Evolutionary conservation across 768 basidiomycete species (phyloP).

Genomic region (Leucocoprinus birnbaumii): DNA sequence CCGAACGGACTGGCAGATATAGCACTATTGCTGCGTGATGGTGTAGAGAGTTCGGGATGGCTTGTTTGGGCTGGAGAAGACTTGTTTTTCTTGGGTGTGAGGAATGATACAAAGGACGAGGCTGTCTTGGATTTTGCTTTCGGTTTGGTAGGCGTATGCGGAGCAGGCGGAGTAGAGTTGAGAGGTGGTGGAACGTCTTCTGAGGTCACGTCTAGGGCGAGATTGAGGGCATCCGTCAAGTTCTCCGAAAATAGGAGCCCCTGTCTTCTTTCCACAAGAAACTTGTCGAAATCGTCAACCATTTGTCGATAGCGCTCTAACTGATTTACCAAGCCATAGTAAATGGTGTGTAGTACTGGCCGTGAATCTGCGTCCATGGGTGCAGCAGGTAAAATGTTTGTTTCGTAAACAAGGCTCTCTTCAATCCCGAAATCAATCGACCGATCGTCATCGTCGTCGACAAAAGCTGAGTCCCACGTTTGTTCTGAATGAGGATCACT

Average conservation of each 20-base stretch:
- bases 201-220: slow-evolving; percentile 62
- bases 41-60: slow-evolving; percentile 41
- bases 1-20: slow-evolving; percentile 76
- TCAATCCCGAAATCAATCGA: slow-evolving; percentile 79
- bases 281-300: slow-evolving; percentile 81
- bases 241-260: slow-evolving; percentile 92
- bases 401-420: slow-evolving; percentile 56
- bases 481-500: slow-evolving; percentile 29
- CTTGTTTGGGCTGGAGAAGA: slow-evolving; percentile 26
- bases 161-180: slow-evolving; percentile 23
- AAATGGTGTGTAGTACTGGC: slow-evolving; percentile 78
- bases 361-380: slow-evolving; percentile 69
- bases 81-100: slow-evolving; percentile 74
- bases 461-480: slow-evolving; percentile 16
- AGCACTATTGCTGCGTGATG: slow-evolving; percentile 32
- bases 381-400: slow-evolving; percentile 58
- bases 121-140: slow-evolving; percentile 53
- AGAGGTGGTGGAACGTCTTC: slow-evolving; percentile 27
- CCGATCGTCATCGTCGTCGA: slow-evolving; percentile 71
- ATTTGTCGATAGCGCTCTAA: slow-evolving; percentile 75
- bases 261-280: slow-evolving; percentile 80
- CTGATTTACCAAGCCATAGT: slow-evolving; percentile 77
- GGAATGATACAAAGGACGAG: slow-evolving; percentile 69
- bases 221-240: slow-evolving; percentile 81
- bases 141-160: slow-evolving; percentile 24